phyloP scores from a whole-genome alignment of 257 asterid genomes.

The Primulina eburnea region DNA sequence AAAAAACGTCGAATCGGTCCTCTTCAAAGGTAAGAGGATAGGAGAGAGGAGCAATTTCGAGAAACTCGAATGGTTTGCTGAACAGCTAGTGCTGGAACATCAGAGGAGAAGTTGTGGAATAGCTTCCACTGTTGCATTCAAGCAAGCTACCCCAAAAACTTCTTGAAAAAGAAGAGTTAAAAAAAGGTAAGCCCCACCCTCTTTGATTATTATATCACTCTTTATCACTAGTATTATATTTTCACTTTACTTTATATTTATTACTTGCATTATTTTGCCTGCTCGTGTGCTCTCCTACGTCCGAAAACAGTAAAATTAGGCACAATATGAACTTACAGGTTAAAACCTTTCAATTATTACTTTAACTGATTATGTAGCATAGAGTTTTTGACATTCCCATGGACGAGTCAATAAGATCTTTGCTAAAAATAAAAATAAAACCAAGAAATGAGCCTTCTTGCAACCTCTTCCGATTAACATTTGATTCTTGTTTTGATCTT shows the following conservation, averaged over 20 bases:
- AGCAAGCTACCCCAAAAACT: conserved; percentile 50
- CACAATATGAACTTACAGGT: not conserved
- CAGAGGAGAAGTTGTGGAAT: conserved; percentile 88
- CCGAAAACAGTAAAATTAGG: conserved; percentile 1
- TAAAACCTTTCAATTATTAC: not conserved
- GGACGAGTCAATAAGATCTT: conserved; percentile 21
- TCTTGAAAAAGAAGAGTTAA: conserved; percentile 23
- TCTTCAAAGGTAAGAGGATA: conserved; percentile 72
- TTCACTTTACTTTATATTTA: not conserved
- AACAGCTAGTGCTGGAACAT: conserved; percentile 86
- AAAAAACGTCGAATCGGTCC: conserved; percentile 79
- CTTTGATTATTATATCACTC: conserved; percentile 14
- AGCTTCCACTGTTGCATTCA: conserved; percentile 92
- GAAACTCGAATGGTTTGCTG: conserved; percentile 90
- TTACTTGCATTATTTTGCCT: conserved; percentile 9
- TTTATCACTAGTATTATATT: conserved; percentile 3
- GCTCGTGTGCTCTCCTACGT: conserved; percentile 16
- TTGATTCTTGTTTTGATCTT: no score
- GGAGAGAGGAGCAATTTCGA: conserved; percentile 76
- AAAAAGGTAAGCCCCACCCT: conserved; percentile 29
- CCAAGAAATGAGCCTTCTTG: no score
- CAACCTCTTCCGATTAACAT: no score
- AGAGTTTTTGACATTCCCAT: not conserved
- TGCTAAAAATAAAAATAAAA: conserved; percentile 7
- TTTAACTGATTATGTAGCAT: not conserved